phyloP scores from a whole-genome alignment of 2,329 filamentous ascomycete species.

The Arthrobotrys entomopaga region DNA sequence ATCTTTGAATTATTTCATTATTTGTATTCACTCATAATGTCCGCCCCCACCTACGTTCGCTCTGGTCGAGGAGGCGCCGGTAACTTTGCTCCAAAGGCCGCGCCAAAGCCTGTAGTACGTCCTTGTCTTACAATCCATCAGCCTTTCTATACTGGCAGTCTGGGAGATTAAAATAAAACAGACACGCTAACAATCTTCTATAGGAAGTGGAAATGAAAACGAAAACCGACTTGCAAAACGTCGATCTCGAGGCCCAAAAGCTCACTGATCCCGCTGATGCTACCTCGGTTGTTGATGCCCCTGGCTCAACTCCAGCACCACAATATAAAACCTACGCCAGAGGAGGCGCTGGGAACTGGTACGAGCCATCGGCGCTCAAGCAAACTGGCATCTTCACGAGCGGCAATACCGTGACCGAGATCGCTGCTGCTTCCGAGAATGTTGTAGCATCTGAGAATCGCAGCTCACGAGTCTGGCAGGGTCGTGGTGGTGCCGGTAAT shows the following conservation, averaged over 20 bases:
- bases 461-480: constrained; percentile 51
- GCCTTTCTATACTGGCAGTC: too few species aligned
- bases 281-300: constrained; percentile 21
- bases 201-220: constrained; percentile 52
- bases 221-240: constrained; percentile 12
- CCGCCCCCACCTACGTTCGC: constrained; percentile 52
- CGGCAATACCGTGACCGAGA: constrained; percentile 10
- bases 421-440: constrained; percentile 15
- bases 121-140: too few species aligned
- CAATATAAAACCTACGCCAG: constrained; percentile 54
- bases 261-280: constrained; percentile 37
- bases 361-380: constrained; percentile 50
- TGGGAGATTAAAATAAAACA: background rate
- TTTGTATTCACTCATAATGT: constrained; percentile 20
- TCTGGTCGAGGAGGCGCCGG: constrained; percentile 52
- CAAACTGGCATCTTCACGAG: constrained; percentile 43
- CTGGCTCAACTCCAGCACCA: constrained; percentile 23
- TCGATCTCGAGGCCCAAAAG: constrained; percentile 43
- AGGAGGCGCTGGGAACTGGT: constrained; percentile 52
- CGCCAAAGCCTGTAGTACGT: constrained; percentile 48
- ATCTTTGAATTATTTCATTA: too few species aligned
- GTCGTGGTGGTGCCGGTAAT: constrained; percentile 51
- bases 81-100: constrained; percentile 48
- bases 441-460: constrained; percentile 30
- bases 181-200: constrained; percentile 9